Evolutionary conservation across 306 rosid species (phyloP), one percentile per base, ranked within the genome.

Genomic region (Castanospermum australe): DNA sequence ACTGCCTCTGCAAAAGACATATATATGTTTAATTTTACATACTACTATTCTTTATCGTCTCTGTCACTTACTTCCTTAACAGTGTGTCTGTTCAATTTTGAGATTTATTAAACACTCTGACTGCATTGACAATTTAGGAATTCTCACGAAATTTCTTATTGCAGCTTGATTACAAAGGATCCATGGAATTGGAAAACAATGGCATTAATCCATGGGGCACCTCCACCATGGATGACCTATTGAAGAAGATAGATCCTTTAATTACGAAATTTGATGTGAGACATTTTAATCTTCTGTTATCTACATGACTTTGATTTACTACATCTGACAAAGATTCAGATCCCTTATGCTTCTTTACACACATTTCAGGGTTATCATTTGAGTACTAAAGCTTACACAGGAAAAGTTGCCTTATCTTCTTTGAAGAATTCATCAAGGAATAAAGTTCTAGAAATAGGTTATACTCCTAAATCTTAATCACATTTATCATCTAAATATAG

Each of bases 201-300:
- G 74, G 52, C 76, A 79, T 87, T 36, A 92, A 92, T 84, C 99
- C 99, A 39, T 94, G 97, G 99, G 91, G 89, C 28, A n/a, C 84
- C 79, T 89, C 94, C 70, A 84, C 81, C 44, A 75, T 82, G 71
- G 81, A 84, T 67, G 83, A 69, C 51, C 83, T 94, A 38, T 57
- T 90, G 78, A 82, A 82, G 87, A 92, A 84, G 86, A 87, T 85
- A 54, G 57, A 73, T 79, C 77, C 81, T 59, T 80, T 68, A 73
- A 84, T 94, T 35, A 25, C 2, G 44, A 88, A 88, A 84, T 90
- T 67, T 81, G 82, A 91, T 18, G 97, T 92, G 85, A 86, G 93
- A 65, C 51, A 15, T 45, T 81, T 76, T 73, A 55, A 45, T 76
- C 76, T 18, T 52, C 39, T 65, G 78, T 70, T 62, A 24, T 68